Conservation (phyloP, 108 stramenopile species). For the Aurantiochytrium sp. region DNA sequence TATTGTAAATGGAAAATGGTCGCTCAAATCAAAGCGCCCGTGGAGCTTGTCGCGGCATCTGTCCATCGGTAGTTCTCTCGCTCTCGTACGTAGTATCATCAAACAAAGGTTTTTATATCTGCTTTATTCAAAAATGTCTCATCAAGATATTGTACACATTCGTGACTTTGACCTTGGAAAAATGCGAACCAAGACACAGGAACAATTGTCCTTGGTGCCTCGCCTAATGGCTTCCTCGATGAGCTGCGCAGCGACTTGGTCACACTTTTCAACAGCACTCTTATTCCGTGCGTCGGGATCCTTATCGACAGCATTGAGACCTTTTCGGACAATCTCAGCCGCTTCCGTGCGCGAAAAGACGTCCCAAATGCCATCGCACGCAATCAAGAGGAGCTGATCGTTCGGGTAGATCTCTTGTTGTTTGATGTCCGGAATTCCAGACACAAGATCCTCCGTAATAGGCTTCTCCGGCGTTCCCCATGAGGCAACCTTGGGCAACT, state of each 20-base stretch:
- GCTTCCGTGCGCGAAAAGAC: neutral
- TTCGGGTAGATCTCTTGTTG: neutral
- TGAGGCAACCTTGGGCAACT: neutral
- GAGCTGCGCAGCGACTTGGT: neutral
- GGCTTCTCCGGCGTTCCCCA: neutral
- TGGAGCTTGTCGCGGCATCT: too few relatives aligned
- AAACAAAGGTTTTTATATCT: neutral
- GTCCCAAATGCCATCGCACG: constrained; percentile 4
- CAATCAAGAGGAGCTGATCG: neutral
- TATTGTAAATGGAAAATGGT: too few relatives aligned
- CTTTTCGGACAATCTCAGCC: neutral
- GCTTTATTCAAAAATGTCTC: neutral
- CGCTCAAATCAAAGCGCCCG: too few relatives aligned
- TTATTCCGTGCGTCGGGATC: neutral
- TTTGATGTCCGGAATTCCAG: neutral
- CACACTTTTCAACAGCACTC: neutral
- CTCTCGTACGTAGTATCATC: too few relatives aligned
- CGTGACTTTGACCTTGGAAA: neutral
- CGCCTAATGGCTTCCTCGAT: neutral
- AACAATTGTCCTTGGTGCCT: neutral
- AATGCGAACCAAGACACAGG: neutral
- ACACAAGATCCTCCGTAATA: neutral
- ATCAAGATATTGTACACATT: neutral
- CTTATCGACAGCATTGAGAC: too few relatives aligned
- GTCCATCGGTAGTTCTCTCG: too few relatives aligned